Conservation (phyloP, 768 basidiomycete genomes). For the Saitozyma podzolica region DNA sequence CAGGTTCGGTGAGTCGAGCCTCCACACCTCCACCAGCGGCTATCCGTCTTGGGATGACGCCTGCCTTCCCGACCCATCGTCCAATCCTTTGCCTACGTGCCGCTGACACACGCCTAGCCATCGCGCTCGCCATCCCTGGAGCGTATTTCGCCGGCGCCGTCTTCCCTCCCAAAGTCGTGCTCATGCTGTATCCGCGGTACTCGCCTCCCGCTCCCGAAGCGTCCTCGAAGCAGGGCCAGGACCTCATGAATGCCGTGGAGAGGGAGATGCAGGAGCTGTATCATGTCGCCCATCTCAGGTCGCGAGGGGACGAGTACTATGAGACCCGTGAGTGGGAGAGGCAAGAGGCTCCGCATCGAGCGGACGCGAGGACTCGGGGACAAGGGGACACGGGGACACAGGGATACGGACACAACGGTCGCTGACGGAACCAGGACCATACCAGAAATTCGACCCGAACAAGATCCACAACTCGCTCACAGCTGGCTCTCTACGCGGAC, state of each 20-base stretch:
- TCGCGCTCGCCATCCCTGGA: conserved; percentile 41
- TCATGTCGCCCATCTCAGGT: conserved; percentile 60
- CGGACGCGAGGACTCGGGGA: no score
- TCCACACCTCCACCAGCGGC: background rate
- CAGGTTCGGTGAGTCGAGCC: conserved; percentile 27
- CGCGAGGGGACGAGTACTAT: conserved; percentile 51
- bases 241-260: conserved; percentile 67
- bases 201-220: conserved; percentile 71
- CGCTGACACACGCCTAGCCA: conserved; percentile 17
- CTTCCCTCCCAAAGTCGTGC: conserved; percentile 45
- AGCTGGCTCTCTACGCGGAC: conserved; percentile 79
- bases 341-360: background rate
- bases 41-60: background rate
- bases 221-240: conserved; percentile 62
- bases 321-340: conserved; percentile 47
- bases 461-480: conserved; percentile 78
- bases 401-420: no score
- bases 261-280: conserved; percentile 66
- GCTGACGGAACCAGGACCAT: conserved; percentile 61
- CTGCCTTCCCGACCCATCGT: background rate
- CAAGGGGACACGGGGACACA: no score
- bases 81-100: background rate
- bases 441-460: conserved; percentile 67
- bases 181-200: conserved; percentile 71
- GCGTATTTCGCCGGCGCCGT: conserved; percentile 42